Percentiles rank a stretch among this genome's conserved stretches.
Conservation (phyloP, 2,329 filamentous ascomycete species). For the Fusarium stilboides region DNA sequence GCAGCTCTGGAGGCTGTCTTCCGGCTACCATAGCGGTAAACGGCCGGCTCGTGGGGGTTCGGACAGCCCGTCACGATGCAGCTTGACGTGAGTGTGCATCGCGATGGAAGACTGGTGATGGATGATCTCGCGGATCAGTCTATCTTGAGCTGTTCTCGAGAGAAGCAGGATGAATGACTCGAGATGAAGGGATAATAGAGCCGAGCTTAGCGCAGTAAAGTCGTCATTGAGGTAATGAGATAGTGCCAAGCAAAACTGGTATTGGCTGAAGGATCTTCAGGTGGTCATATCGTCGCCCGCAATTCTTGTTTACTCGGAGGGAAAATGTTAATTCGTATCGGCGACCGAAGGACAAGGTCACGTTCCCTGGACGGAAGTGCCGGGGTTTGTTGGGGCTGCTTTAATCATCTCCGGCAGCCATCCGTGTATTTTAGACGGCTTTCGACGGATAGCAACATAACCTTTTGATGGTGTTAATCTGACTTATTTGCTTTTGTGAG, state of each 20-base stretch:
- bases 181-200: background rate
- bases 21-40: background rate
- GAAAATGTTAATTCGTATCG: conserved; percentile 18
- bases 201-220: conserved; percentile 32
- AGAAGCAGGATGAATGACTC: conserved; percentile 20
- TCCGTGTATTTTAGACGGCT: background rate
- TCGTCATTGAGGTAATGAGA: conserved; percentile 33
- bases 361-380: conserved; percentile 14
- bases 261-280: conserved; percentile 22
- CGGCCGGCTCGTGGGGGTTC: conserved; percentile 9
- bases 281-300: conserved; percentile 18
- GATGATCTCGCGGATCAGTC: conserved; percentile 28
- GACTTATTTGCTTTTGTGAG: conserved; percentile 7
- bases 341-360: conserved; percentile 1
- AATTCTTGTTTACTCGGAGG: conserved; percentile 32
- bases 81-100: conserved; percentile 28
- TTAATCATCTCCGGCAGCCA: background rate
- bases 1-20: background rate
- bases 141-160: conserved; percentile 4
- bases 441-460: conserved; percentile 3
- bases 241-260: conserved; percentile 31
- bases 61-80: conserved; percentile 14
- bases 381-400: conserved; percentile 17
- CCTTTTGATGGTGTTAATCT: background rate
- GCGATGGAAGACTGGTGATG: background rate